Evolutionary conservation across 2,329 filamentous ascomycete genomes (phyloP), one percentile per base, ranked within the genome.

Genomic region (Onygenales sp.): DNA sequence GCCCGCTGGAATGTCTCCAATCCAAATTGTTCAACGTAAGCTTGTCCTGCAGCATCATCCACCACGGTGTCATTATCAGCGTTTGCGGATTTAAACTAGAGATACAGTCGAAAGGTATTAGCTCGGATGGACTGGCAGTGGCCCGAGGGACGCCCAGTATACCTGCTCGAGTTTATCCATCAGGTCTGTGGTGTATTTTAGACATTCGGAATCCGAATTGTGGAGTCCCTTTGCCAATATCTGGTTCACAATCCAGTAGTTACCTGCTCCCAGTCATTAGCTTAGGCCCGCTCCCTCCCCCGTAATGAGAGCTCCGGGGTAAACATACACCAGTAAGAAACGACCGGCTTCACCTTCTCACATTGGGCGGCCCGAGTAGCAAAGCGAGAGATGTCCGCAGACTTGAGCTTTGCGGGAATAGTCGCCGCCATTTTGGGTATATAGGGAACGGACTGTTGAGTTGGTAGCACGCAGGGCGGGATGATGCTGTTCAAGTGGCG

Each of bases 21-120:
- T 0, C 86, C 92, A 69, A 98, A 98, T 67, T 95, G 87, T 70
- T 97, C 91, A 47, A 97, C 85, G 63, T 95, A 95, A 52, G 89
- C 90, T 70, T 91, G 89, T 1, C 89, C 92, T 3, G 87, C 89
- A 1, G 84, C 75, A 62, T 96, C 91, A 69, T 97, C 92, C 5
- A 82, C 78, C 52, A 97, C 84, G 13, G 90, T 87, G 66, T 94
- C 89, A 64, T 97, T 88, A 47, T 81, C 78, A 8, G 83, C 77
- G 64, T 92, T 83, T 54, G 87, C 81, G 9, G 75, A 75, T 75
- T 93, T 93, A 58, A 82, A 85, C 78, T 86, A 60, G 59, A 56
- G n/a, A 8, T 10, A 21, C 13, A 5, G 39, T 31, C 4, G 13
- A 6, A 6, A 32, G 5, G 6, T 5, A 27, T 49, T 41, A 49